Conservation (phyloP, 1,284 basidiomycete species). For the Ustilago shanxiensis region DNA sequence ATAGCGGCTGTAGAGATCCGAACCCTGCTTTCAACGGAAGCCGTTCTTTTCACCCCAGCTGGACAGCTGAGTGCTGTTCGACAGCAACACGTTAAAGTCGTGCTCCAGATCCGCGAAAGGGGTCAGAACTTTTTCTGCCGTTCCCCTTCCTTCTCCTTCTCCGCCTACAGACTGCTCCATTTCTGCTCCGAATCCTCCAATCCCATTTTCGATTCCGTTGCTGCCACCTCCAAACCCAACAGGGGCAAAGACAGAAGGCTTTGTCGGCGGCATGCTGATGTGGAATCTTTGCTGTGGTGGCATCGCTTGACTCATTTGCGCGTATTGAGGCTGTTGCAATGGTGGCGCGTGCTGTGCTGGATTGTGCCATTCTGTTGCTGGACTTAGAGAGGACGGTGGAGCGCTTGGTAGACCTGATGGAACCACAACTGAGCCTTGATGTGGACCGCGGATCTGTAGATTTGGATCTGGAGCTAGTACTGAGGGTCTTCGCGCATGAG, state of each 20-base stretch:
- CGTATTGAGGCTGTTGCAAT: neutral
- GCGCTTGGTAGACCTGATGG: slow-evolving; percentile 8
- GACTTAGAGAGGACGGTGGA: slow-evolving; percentile 7
- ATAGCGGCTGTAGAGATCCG: too few relatives aligned
- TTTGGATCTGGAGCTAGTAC: slow-evolving; percentile 6
- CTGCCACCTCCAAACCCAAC: neutral
- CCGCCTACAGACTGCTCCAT: too few relatives aligned
- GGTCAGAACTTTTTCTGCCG: neutral
- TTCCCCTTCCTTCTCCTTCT: neutral
- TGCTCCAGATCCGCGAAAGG: slow-evolving; percentile 24
- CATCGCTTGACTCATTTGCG: neutral
- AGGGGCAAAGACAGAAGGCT: slow-evolving; percentile 14
- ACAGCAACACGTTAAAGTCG: slow-evolving; percentile 30
- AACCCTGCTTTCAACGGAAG: neutral
- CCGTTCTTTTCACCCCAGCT: neutral
- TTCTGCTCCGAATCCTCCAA: neutral
- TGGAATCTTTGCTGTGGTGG: neutral
- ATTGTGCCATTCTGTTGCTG: slow-evolving; percentile 5
- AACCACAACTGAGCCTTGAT: neutral
- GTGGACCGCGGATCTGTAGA: neutral
- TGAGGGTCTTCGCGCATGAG: slow-evolving; percentile 6
- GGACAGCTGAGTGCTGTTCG: slow-evolving; percentile 16
- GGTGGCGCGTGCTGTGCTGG: neutral
- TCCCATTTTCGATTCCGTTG: neutral
- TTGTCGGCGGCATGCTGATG: neutral